Evolutionary conservation across 2,329 filamentous ascomycete genomes (phyloP).

Genomic region (Sarocladium oryzae): DNA sequence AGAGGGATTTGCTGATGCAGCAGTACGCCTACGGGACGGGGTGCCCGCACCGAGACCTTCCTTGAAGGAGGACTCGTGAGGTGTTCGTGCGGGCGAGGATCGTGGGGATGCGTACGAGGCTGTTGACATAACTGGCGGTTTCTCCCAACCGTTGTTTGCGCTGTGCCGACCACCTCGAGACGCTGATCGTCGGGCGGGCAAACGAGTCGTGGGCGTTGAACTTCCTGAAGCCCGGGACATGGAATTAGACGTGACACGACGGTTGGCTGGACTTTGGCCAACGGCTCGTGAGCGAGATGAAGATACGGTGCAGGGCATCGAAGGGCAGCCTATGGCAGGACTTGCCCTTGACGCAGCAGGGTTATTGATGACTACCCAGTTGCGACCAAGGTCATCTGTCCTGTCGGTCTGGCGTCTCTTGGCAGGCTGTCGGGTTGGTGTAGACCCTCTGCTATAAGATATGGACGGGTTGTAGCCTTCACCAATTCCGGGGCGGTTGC

Average conservation of each 20-base stretch:
- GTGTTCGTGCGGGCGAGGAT: conserved; percentile 15
- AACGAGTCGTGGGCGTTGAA: not conserved
- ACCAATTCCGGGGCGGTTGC: not conserved
- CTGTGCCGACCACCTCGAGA: not conserved
- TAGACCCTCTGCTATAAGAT: conserved; percentile 27
- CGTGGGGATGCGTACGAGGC: conserved; percentile 27
- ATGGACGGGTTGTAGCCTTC: conserved; percentile 9
- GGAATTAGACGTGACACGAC: not conserved
- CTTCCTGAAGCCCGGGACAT: not conserved
- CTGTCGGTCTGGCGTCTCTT: conserved; percentile 50
- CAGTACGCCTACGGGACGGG: conserved; percentile 13
- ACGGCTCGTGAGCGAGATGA: conserved; percentile 27
- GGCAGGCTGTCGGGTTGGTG: conserved; percentile 37
- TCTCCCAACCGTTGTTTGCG: not conserved
- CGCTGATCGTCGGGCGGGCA: not conserved
- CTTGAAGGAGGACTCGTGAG: not conserved
- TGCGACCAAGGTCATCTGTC: conserved; percentile 53
- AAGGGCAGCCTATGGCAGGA: conserved; percentile 18
- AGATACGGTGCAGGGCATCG: not conserved
- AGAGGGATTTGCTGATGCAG: not conserved
- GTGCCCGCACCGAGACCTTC: not conserved
- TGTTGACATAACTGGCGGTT: conserved; percentile 18
- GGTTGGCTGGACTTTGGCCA: conserved; percentile 31
- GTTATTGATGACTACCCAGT: conserved; percentile 64
- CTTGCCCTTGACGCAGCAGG: conserved; percentile 12